Conservation (phyloP, 768 basidiomycete genomes). For the Suillus paluster region DNA sequence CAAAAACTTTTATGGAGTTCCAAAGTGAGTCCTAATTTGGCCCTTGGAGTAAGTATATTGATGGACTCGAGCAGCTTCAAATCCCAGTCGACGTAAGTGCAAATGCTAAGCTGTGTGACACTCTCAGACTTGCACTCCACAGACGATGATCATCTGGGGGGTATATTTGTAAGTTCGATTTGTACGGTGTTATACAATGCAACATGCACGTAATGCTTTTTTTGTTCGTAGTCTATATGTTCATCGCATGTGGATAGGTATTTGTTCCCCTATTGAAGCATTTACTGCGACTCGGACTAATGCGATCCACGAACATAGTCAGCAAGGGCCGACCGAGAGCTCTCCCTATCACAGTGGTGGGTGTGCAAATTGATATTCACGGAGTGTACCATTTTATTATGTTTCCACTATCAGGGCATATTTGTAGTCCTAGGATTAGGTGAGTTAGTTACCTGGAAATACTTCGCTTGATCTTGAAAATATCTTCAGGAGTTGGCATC, state of each 20-base stretch:
- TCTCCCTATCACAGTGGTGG: conserved; percentile 1
- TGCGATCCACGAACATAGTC: not conserved
- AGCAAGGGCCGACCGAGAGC: not conserved
- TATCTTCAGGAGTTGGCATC: not conserved
- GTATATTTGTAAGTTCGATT: not conserved
- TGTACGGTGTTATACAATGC: not conserved
- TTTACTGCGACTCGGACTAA: not conserved
- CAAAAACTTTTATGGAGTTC: conserved; percentile 33
- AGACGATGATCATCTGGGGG: not conserved
- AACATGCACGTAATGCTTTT: not conserved
- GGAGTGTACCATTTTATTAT: not conserved
- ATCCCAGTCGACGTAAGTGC: not conserved
- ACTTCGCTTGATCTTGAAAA: not conserved
- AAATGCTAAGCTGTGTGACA: not conserved
- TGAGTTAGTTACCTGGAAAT: not conserved
- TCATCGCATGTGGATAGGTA: conserved; percentile 6
- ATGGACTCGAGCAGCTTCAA: not conserved
- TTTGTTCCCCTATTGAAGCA: not conserved
- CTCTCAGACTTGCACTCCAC: not conserved
- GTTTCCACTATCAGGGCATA: not conserved
- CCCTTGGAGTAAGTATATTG: not conserved
- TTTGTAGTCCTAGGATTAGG: not conserved
- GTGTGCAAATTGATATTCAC: not conserved
- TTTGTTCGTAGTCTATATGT: not conserved
- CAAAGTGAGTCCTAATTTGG: not conserved